Conservation (phyloP, 768 basidiomycete species). For the Podaxis sp. region DNA sequence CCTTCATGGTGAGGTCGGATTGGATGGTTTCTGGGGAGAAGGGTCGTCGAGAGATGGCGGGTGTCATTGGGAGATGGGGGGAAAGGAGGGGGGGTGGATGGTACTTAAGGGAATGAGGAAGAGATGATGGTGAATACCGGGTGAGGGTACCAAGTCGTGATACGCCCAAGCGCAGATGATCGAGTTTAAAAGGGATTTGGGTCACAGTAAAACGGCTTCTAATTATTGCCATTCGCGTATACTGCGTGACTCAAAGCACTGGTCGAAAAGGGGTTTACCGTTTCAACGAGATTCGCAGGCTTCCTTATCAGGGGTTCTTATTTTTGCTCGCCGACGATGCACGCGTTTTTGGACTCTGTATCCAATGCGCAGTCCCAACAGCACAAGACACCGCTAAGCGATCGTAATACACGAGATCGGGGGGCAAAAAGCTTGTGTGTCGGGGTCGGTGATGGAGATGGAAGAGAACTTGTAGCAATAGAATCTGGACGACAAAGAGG, state of each 20-base stretch:
- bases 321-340: background rate
- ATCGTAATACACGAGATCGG: background rate
- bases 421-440: background rate
- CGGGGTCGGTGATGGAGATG: conserved; percentile 7
- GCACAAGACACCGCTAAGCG: background rate
- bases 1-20: conserved; percentile 26
- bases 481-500: background rate
- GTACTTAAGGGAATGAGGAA: conserved; percentile 28
- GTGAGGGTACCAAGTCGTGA: conserved; percentile 26
- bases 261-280: conserved; percentile 22
- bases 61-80: conserved; percentile 39
- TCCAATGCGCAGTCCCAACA: background rate
- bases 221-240: conserved; percentile 22
- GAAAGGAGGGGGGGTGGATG: conserved; percentile 19
- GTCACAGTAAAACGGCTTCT: conserved; percentile 12
- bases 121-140: conserved; percentile 20
- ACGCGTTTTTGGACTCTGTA: background rate
- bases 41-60: conserved; percentile 35
- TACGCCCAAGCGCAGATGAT: conserved; percentile 10
- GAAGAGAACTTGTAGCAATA: conserved; percentile 1
- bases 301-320: background rate
- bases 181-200: conserved; percentile 10
- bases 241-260: conserved; percentile 36
- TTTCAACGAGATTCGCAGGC: background rate
- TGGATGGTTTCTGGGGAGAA: conserved; percentile 26